These are phyloP conservation scores for Pleurotus platypus DNA, from an alignment of 768 basidiomycete genomes.

Conservation along the genomic window DNA sequence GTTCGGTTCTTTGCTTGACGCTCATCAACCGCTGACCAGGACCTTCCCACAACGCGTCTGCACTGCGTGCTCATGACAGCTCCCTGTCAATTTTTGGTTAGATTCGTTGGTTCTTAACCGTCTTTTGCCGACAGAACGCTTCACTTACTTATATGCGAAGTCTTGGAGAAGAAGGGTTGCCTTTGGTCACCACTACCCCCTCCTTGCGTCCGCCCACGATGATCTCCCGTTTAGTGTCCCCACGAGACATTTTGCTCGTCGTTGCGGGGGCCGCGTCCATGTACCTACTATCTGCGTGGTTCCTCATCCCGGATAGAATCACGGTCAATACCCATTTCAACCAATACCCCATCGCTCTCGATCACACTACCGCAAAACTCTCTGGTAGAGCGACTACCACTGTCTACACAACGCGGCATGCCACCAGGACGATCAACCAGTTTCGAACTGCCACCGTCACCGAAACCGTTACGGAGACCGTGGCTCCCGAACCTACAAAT, in stretches of 20 bases:
- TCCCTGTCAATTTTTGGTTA: no score
- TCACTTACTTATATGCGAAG: no score
- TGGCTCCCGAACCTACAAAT: background rate
- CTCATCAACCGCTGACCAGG: no score
- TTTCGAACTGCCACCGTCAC: background rate
- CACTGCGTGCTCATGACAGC: no score
- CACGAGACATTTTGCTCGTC: background rate
- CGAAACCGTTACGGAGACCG: background rate
- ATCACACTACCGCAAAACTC: background rate
- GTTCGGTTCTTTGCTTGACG: no score
- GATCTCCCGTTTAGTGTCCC: background rate
- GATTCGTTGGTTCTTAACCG: no score
- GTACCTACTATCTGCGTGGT: background rate
- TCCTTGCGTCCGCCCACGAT: background rate
- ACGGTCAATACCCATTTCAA: constrained; percentile 2
- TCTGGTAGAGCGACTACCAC: background rate
- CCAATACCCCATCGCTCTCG: background rate
- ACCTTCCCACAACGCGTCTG: no score
- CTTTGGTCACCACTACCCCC: background rate
- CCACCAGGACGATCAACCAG: background rate
- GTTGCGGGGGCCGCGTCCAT: background rate
- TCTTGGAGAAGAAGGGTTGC: no score
- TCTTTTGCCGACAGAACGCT: no score
- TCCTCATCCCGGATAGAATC: background rate
- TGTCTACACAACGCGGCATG: background rate